These are phyloP conservation scores for Colletotrichum tropicicola DNA, from an alignment of 2,329 filamentous ascomycete species.

Conservation along the genomic window DNA sequence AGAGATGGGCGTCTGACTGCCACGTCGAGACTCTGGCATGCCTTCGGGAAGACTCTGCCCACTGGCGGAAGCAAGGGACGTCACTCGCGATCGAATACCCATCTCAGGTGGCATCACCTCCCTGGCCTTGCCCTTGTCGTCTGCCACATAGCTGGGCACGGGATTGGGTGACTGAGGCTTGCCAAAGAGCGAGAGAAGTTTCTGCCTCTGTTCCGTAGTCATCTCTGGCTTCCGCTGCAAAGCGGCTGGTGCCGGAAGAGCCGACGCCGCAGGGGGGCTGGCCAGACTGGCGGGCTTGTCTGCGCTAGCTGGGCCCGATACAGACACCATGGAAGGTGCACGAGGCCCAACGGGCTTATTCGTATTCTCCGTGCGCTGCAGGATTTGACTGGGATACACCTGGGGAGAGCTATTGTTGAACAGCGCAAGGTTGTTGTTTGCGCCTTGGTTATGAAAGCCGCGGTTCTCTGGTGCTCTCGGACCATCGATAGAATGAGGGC, in stretches of 20 bases:
- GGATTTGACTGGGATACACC: conserved; percentile 4
- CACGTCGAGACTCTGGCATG: conserved; percentile 47
- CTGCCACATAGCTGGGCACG: conserved; percentile 2
- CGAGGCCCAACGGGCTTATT: conserved; percentile 2
- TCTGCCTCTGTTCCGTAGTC: conserved; percentile 52
- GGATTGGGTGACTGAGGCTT: conserved; percentile 46
- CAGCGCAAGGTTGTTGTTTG: background rate
- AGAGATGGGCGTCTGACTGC: conserved; percentile 66
- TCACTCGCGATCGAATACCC: conserved; percentile 46
- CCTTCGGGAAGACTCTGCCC: conserved; percentile 40
- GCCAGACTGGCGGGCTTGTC: conserved; percentile 33
- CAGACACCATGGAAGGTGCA: background rate
- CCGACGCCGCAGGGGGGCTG: conserved; percentile 38
- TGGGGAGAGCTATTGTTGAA: conserved; percentile 2
- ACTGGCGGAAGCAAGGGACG: conserved; percentile 53
- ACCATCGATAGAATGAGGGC: background rate
- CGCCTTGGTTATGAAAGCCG: background rate
- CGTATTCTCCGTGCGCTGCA: conserved; percentile 8
- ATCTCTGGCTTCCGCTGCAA: conserved; percentile 44
- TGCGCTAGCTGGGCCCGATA: background rate
- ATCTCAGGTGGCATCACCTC: conserved; percentile 37
- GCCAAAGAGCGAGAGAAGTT: conserved; percentile 70
- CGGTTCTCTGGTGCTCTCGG: conserved; percentile 1
- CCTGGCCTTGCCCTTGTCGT: conserved; percentile 40
- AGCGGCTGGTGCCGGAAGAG: conserved; percentile 37